phyloP scores from a whole-genome alignment of 1,139 yeast genomes.

The Suhomyces bribrorum region DNA sequence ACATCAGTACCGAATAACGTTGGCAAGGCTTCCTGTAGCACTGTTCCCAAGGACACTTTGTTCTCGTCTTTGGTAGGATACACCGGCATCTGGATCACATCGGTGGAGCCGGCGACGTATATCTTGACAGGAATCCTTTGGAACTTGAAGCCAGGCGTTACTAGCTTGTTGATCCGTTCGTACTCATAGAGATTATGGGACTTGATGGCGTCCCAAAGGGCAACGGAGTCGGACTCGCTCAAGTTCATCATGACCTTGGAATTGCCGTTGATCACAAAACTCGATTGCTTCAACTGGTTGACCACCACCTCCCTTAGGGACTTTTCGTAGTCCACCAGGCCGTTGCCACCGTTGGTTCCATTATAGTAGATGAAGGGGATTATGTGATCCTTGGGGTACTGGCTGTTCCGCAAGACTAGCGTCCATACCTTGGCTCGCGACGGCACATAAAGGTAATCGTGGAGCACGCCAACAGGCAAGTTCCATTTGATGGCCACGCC shows the following conservation, averaged over 20 bases:
- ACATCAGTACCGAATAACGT: slow-evolving; percentile 26
- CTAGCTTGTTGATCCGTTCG: slow-evolving; percentile 23
- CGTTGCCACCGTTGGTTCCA: slow-evolving; percentile 4
- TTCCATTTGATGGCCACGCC: slow-evolving; percentile 74
- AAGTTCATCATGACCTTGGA: slow-evolving; percentile 76
- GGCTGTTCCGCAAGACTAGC: slow-evolving; percentile 41
- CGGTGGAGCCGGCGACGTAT: slow-evolving; percentile 49
- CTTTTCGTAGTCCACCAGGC: slow-evolving; percentile 26
- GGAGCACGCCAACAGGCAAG: slow-evolving; percentile 71
- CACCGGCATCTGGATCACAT: slow-evolving; percentile 52
- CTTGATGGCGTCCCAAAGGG: slow-evolving; percentile 56
- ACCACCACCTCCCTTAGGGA: slow-evolving; percentile 57
- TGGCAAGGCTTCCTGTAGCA: slow-evolving; percentile 16
- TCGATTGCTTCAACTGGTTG: slow-evolving; percentile 79
- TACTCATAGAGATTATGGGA: slow-evolving; percentile 32
- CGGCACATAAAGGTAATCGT: slow-evolving; percentile 49
- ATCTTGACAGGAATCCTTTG: slow-evolving; percentile 61
- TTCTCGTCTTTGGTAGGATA: slow-evolving; percentile 11
- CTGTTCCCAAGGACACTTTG: slow-evolving; percentile 39
- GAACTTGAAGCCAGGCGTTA: slow-evolving; percentile 38
- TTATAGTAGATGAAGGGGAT: slow-evolving; percentile 43
- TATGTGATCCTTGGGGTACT: slow-evolving; percentile 53
- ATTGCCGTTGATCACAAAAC: slow-evolving; percentile 70
- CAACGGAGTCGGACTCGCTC: slow-evolving; percentile 58
- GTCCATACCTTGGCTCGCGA: slow-evolving; percentile 42